Evolutionary conservation across 2,329 filamentous ascomycete genomes (phyloP).

Genomic region (Monilinia vaccinii-corymbosi): DNA sequence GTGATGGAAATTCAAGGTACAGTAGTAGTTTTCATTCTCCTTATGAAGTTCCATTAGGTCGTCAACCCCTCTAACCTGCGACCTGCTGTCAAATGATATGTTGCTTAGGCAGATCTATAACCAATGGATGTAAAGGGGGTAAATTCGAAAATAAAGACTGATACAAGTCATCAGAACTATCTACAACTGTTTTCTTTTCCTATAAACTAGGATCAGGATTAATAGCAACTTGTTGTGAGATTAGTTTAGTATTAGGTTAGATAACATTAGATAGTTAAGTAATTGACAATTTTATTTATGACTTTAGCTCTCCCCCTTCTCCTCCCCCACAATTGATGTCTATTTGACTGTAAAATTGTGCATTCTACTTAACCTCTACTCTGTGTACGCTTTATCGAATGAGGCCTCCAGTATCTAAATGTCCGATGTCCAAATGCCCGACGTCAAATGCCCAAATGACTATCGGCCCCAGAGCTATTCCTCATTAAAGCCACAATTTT

Average conservation of each 20-base stretch:
- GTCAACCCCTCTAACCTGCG: background rate
- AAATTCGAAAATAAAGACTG: background rate
- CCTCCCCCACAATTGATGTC: background rate
- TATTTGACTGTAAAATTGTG: no score
- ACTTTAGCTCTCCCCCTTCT: background rate
- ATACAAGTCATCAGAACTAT: background rate
- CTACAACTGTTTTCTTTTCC: no score
- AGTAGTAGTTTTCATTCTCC: background rate
- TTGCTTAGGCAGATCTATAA: background rate
- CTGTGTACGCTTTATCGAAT: background rate
- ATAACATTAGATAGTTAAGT: no score
- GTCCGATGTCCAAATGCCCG: background rate
- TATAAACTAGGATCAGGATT: background rate
- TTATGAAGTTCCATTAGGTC: background rate
- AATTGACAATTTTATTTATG: no score
- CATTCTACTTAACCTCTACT: no score
- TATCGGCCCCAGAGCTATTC: background rate
- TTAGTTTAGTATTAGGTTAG: no score
- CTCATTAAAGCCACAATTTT: background rate
- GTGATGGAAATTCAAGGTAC: background rate
- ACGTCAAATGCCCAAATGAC: no score
- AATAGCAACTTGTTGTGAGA: no score
- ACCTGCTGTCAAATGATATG: background rate
- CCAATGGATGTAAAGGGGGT: slow-evolving; percentile 1
- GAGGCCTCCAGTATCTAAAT: background rate